A percentile compares a stretch with the other conserved stretches of the same genome.
Evolutionary conservation across 208 protist species (phyloP).

Genomic region (Crithidia sp.): DNA sequence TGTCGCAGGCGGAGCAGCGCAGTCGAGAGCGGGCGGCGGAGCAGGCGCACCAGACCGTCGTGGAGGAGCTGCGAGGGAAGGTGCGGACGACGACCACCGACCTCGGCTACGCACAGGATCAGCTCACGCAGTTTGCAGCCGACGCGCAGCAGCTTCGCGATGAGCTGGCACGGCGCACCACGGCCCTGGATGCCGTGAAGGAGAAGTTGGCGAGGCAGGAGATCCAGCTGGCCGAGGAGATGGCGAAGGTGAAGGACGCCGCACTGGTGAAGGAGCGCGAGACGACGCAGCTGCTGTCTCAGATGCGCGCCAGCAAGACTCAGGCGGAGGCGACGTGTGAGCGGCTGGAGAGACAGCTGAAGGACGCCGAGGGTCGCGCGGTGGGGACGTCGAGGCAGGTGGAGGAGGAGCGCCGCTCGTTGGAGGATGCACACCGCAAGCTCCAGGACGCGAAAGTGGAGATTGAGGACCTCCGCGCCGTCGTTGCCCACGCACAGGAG

Average conservation of each 20-base stretch:
- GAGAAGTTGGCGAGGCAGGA: slow-evolving; percentile 27
- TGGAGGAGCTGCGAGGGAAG: slow-evolving; percentile 63
- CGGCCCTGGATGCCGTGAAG: slow-evolving; percentile 39
- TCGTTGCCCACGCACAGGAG: slow-evolving; percentile 44
- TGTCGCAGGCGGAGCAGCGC: slow-evolving; percentile 57
- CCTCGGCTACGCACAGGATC: slow-evolving; percentile 61
- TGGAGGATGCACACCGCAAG: slow-evolving; percentile 42
- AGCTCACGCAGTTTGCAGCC: slow-evolving; percentile 56
- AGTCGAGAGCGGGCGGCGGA: slow-evolving; percentile 51
- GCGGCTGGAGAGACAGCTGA: slow-evolving; percentile 41
- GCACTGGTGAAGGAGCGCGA: slow-evolving; percentile 37
- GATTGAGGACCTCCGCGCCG: slow-evolving; percentile 51
- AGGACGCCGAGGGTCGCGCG: slow-evolving; percentile 55
- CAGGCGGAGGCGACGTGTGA: slow-evolving; percentile 57
- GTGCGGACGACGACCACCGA: slow-evolving; percentile 49
- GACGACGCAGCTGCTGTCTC: slow-evolving; percentile 34
- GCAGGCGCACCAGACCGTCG: slow-evolving; percentile 53
- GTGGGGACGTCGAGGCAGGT: slow-evolving; percentile 51
- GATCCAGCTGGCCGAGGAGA: slow-evolving; percentile 21
- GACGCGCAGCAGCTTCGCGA: slow-evolving; percentile 65
- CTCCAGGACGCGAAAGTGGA: slow-evolving; percentile 51
- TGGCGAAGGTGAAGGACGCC: slow-evolving; percentile 35
- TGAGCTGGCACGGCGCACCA: slow-evolving; percentile 50
- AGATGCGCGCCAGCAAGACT: slow-evolving; percentile 33
- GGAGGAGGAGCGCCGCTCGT: slow-evolving; percentile 53